Evolutionary conservation across 2,329 filamentous ascomycete genomes (phyloP).

Genomic region (Colletotrichum falcatum): DNA sequence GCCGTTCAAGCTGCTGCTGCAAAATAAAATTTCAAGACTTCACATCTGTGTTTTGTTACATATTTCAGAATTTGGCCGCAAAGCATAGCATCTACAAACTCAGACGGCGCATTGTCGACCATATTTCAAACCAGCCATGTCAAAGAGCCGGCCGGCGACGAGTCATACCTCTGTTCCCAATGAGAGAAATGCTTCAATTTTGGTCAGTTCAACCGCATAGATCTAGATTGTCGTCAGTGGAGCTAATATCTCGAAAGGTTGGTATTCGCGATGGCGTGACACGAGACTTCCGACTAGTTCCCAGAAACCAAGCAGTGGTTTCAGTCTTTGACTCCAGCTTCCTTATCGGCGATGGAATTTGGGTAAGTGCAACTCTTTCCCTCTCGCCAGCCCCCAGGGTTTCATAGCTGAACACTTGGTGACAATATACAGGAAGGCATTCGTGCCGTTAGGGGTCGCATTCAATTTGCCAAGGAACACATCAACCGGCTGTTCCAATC

Average conservation of each 20-base stretch:
- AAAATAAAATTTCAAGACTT: conserved; percentile 4
- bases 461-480: conserved; percentile 47
- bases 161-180: conserved; percentile 45
- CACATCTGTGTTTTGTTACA: not conserved
- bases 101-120: not conserved
- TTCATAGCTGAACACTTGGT: not conserved
- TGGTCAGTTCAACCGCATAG: conserved; percentile 33
- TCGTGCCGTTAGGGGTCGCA: conserved; percentile 43
- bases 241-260: conserved; percentile 36
- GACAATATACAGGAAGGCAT: conserved; percentile 44
- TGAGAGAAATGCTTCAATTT: conserved; percentile 44
- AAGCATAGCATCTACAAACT: not conserved
- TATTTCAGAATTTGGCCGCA: not conserved
- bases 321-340: conserved; percentile 49
- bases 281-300: conserved; percentile 43
- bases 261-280: conserved; percentile 47
- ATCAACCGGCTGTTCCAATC: conserved; percentile 47
- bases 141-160: conserved; percentile 26
- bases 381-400: too few species aligned
- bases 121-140: conserved; percentile 8
- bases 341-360: conserved; percentile 47
- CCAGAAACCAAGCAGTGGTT: conserved; percentile 43
- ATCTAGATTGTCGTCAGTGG: not conserved
- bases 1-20: not conserved
- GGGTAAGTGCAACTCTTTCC: conserved; percentile 34